Percentiles rank a stretch among this genome's conserved stretches.
phyloP scores from a whole-genome alignment of 2,329 filamentous ascomycete species.

The Annulohypoxylon truncatum region DNA sequence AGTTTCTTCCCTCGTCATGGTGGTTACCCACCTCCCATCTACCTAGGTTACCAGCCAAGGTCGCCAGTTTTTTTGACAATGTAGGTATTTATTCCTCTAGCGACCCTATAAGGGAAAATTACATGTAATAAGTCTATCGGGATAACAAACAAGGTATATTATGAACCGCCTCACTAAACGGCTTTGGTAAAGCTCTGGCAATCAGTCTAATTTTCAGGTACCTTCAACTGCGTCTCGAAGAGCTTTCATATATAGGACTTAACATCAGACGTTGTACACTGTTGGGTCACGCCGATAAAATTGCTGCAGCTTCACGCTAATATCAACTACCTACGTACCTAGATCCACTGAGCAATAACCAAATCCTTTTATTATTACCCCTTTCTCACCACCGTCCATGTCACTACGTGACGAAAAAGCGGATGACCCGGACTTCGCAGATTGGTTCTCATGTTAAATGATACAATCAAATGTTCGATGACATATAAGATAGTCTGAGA shows the following conservation, averaged over 20 bases:
- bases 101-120: too few relatives aligned
- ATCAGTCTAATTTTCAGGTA: too few relatives aligned
- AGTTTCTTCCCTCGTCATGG: not conserved
- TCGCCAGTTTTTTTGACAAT: too few relatives aligned
- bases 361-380: conserved; percentile 1
- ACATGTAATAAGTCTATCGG: too few relatives aligned
- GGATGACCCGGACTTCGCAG: not conserved
- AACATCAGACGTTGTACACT: conserved; percentile 10
- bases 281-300: conserved; percentile 12
- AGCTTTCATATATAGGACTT: not conserved
- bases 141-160: too few relatives aligned
- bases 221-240: not conserved
- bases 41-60: not conserved
- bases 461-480: conserved; percentile 4
- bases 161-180: too few relatives aligned
- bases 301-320: conserved; percentile 29
- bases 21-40: not conserved
- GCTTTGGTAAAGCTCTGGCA: too few relatives aligned
- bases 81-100: too few relatives aligned
- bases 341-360: conserved; percentile 11
- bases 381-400: conserved; percentile 5
- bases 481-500: conserved; percentile 26
- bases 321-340: conserved; percentile 25
- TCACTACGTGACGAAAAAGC: not conserved
- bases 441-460: not conserved